Evolutionary conservation across 306 rosid species (phyloP).

Genomic region (Astragalus glycyphyllos): DNA sequence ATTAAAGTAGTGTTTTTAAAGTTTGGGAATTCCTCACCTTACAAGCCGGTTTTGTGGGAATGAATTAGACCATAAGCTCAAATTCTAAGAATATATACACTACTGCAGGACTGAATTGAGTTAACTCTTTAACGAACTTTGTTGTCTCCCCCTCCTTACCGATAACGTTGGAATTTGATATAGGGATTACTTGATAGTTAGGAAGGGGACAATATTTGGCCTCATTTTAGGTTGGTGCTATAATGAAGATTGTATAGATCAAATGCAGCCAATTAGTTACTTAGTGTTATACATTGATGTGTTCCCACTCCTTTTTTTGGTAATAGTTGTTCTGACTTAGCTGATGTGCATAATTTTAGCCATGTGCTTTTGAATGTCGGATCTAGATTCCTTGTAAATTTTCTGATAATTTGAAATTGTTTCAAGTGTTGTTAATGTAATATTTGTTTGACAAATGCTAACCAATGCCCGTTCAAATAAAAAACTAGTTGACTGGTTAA

Average conservation of each 20-base stretch:
- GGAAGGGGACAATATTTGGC: conserved; percentile 14
- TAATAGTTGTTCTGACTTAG: conserved; percentile 3
- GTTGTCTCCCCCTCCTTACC: conserved; percentile 3
- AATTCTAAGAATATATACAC: neutral
- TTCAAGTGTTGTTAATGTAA: conserved; percentile 7
- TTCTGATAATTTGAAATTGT: neutral
- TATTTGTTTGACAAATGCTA: conserved; percentile 16
- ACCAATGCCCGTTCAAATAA: neutral
- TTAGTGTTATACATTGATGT: conserved; percentile 9
- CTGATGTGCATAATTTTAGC: neutral
- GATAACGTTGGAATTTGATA: conserved; percentile 11
- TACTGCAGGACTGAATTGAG: conserved; percentile 3
- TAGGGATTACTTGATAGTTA: conserved; percentile 14
- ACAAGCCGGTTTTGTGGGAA: too few species aligned
- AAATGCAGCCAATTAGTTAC: conserved; percentile 6
- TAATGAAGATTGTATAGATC: conserved; percentile 6
- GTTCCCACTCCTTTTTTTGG: neutral
- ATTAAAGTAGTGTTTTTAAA: too few species aligned
- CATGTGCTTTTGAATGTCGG: conserved; percentile 7
- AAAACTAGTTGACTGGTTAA: neutral
- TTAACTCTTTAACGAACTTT: neutral
- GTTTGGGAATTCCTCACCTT: too few species aligned
- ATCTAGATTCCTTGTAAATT: conserved; percentile 10
- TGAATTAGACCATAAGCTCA: too few species aligned
- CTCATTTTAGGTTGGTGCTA: conserved; percentile 17